Evolutionary conservation across 768 basidiomycete genomes (phyloP).

Genomic region (Trametes elegans): DNA sequence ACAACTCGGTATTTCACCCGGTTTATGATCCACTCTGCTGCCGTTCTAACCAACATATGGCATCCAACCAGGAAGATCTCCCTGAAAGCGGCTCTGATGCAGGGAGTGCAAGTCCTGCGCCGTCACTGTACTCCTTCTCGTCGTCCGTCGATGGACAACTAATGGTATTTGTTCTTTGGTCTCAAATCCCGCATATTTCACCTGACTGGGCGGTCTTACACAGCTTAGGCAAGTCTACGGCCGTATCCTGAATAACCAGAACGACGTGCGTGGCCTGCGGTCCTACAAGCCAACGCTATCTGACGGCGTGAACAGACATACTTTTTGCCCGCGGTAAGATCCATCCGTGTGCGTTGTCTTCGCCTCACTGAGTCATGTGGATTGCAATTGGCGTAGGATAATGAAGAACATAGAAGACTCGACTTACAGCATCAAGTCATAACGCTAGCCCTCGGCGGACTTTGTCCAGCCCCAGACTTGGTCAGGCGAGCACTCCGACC

Average conservation of each 20-base stretch:
- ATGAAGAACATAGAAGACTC: slow-evolving; percentile 32
- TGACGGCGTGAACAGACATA: slow-evolving; percentile 26
- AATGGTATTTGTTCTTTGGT: slow-evolving; percentile 16
- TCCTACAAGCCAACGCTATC: not conserved
- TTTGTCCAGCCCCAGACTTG: slow-evolving; percentile 28
- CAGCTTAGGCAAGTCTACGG: slow-evolving; percentile 30
- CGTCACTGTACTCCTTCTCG: slow-evolving; percentile 31
- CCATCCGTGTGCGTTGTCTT: not conserved
- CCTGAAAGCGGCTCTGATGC: slow-evolving; percentile 16
- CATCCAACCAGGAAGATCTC: slow-evolving; percentile 7
- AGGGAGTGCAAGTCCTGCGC: slow-evolving; percentile 27
- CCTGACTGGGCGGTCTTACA: not conserved
- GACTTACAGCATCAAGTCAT: slow-evolving; percentile 33
- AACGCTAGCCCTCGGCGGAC: slow-evolving; percentile 26
- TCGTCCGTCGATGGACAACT: slow-evolving; percentile 30
- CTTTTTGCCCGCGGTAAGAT: slow-evolving; percentile 30
- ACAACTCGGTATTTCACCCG: slow-evolving; percentile 7
- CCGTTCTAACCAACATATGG: slow-evolving; percentile 5
- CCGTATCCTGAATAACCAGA: slow-evolving; percentile 30
- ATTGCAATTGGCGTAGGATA: slow-evolving; percentile 23
- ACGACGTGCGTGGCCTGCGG: slow-evolving; percentile 26
- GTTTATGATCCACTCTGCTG: not conserved
- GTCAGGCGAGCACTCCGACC: slow-evolving; percentile 31
- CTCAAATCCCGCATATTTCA: not conserved
- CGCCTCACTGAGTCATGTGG: too few species aligned